A percentile compares a stretch with the other conserved stretches of the same genome.
phyloP scores from a whole-genome alignment of 805 yeast species.

The Candida corydali region DNA sequence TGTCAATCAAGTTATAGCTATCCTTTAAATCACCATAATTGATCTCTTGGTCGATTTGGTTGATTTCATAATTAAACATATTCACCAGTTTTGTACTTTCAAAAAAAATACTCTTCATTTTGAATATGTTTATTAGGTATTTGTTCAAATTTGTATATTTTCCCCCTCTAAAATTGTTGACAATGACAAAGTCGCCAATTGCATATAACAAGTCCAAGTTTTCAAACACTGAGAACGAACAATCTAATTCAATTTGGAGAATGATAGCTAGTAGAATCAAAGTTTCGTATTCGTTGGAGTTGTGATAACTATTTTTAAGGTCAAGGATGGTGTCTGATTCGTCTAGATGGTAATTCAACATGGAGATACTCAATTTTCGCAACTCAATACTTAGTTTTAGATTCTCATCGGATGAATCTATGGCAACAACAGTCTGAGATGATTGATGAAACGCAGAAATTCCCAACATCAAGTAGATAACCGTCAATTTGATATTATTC shows the following conservation, averaged over 20 bases:
- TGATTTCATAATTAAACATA: conserved; percentile 41
- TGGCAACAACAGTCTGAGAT: conserved; percentile 11
- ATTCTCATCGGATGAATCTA: conserved; percentile 18
- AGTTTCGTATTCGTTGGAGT: conserved; percentile 24
- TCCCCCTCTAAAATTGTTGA: conserved; percentile 12
- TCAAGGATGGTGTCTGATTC: conserved; percentile 30
- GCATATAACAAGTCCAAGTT: conserved; percentile 39
- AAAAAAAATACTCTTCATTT: conserved; percentile 33
- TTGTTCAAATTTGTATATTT: conserved; percentile 19
- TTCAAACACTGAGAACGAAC: conserved; percentile 36
- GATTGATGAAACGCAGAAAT: conserved; percentile 16
- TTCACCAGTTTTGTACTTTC: conserved; percentile 49
- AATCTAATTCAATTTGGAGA: conserved; percentile 36
- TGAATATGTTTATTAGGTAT: conserved; percentile 25
- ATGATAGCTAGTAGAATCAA: conserved; percentile 32
- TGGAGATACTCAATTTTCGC: conserved; percentile 31
- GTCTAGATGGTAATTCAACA: conserved; percentile 38
- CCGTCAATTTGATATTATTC: conserved; percentile 18
- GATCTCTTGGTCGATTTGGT: conserved; percentile 27
- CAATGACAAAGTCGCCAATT: conserved; percentile 33
- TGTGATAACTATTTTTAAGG: background rate
- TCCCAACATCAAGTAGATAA: conserved; percentile 22
- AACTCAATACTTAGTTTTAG: conserved; percentile 28
- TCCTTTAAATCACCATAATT: conserved; percentile 45
- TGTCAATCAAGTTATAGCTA: conserved; percentile 26